Evolutionary conservation across 2,329 filamentous ascomycete genomes (phyloP), one percentile per base, ranked within the genome.

Genomic region (Cordyceps tenuipes): DNA sequence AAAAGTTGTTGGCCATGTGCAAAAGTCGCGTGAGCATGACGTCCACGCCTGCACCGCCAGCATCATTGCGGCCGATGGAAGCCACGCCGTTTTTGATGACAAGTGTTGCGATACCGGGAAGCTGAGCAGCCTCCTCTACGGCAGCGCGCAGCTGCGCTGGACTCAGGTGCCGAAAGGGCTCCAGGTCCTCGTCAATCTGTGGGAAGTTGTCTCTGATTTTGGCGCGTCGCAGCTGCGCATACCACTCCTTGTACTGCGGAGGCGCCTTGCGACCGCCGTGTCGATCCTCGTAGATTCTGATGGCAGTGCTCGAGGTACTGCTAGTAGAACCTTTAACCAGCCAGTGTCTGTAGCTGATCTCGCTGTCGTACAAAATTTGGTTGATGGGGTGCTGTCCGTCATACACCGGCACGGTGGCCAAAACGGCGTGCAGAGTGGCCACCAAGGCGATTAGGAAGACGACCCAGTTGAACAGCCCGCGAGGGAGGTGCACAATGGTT

Each of bases 201-300:
- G 89, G 86, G 65, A 90, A 96, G 63, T 89, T 85, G 67, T 96
- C 91, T 59, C 94, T 84, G 56, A 96, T 77, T 57, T 83, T 77
- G 0, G 91, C 88, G n/a, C 81, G 77, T 63, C 81, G 82, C 5
- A 91, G 90, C 67, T 89, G 91, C 21, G 87, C 80, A 69, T 87
- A 96, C 91, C 91, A 96, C 64, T 86, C 85, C 66, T 91, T 88
- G 66, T 96, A 96, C 61, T 88, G 82, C 1, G 87, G 89, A 12
- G 91, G 91, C 17, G 91, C 91, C 31, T 84, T 76, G 62, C 90
- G 82, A 15, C 84, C 83, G 66, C 88, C 66, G 61, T 84, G 76
- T 5, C 78, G 75, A 52, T 81, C 76, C 52, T 75, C 73, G 65
- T 84, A 84, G 59, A 80, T 74, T 5, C 70, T 67, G 4, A 78